Conservation (phyloP, 2,329 filamentous ascomycete species). For the Diplodia corticola region DNA sequence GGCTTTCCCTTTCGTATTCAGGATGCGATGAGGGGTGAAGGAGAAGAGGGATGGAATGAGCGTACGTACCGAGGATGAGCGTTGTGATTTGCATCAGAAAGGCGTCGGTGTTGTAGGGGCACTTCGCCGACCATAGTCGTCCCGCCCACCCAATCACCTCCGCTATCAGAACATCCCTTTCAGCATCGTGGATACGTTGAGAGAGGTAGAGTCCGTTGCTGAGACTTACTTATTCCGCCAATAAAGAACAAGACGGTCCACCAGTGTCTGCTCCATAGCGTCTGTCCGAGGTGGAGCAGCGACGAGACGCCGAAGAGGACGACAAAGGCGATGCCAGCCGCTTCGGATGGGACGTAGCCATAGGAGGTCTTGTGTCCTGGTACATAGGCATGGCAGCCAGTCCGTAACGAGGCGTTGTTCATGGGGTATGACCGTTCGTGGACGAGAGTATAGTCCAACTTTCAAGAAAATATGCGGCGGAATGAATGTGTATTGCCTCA, state of each 20-base stretch:
- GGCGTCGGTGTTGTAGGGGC: constrained; percentile 51
- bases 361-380: neutral
- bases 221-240: constrained; percentile 24
- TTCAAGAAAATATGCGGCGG: neutral
- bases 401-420: neutral
- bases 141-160: constrained; percentile 53
- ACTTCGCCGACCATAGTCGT: constrained; percentile 51
- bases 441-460: neutral
- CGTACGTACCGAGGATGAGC: constrained; percentile 41
- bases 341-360: constrained; percentile 18
- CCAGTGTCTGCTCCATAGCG: constrained; percentile 3
- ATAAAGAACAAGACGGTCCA: constrained; percentile 21
- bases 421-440: neutral
- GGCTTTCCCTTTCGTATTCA: no score
- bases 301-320: constrained; percentile 6
- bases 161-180: constrained; percentile 26
- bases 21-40: neutral
- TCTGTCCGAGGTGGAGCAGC: neutral
- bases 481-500: neutral
- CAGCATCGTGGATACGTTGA: neutral
- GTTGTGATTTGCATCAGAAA: constrained; percentile 55
- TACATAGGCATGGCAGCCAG: neutral
- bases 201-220: neutral
- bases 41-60: no score
- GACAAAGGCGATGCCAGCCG: constrained; percentile 11